A percentile compares a stretch with the other conserved stretches of the same genome.
Conservation (phyloP, 805 yeast genomes). For the Ogataea neopini region DNA sequence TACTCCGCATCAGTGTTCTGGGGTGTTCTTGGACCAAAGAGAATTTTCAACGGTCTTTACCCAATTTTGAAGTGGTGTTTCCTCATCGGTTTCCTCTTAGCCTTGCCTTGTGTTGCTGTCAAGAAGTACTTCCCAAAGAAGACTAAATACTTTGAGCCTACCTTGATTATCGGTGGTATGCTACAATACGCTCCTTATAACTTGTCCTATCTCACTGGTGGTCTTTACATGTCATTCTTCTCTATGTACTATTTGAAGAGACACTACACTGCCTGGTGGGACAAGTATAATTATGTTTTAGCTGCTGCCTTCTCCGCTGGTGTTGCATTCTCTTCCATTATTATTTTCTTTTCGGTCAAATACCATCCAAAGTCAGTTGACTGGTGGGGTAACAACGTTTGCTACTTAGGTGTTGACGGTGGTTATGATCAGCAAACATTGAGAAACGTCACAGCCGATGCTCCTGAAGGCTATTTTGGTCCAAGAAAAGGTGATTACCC, state of each 20-base stretch:
- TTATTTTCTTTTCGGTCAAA: constrained; percentile 54
- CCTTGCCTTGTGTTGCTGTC: constrained; percentile 42
- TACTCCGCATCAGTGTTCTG: constrained; percentile 62
- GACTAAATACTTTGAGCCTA: constrained; percentile 37
- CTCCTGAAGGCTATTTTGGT: constrained; percentile 18
- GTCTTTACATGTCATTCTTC: constrained; percentile 52
- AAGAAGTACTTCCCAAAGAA: constrained; percentile 38
- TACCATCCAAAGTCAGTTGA: constrained; percentile 38
- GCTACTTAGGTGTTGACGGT: constrained; percentile 13
- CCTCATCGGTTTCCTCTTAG: constrained; percentile 59
- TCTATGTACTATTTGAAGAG: constrained; percentile 55
- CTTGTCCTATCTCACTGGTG: constrained; percentile 62
- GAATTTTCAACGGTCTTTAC: constrained; percentile 50
- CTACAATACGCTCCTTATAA: constrained; percentile 78
- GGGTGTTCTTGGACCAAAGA: constrained; percentile 68
- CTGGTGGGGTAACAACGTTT: constrained; percentile 71
- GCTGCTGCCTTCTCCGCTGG: constrained; percentile 72
- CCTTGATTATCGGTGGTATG: constrained; percentile 62
- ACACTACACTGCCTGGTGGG: constrained; percentile 69
- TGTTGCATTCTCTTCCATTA: constrained; percentile 59
- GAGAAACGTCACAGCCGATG: constrained; percentile 5
- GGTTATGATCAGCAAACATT: constrained; percentile 13
- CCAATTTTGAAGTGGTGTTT: constrained; percentile 55
- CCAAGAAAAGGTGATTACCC: constrained; percentile 5
- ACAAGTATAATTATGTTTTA: constrained; percentile 67